phyloP scores from a whole-genome alignment of 768 basidiomycete genomes.

The Pleurotus giganteus region DNA sequence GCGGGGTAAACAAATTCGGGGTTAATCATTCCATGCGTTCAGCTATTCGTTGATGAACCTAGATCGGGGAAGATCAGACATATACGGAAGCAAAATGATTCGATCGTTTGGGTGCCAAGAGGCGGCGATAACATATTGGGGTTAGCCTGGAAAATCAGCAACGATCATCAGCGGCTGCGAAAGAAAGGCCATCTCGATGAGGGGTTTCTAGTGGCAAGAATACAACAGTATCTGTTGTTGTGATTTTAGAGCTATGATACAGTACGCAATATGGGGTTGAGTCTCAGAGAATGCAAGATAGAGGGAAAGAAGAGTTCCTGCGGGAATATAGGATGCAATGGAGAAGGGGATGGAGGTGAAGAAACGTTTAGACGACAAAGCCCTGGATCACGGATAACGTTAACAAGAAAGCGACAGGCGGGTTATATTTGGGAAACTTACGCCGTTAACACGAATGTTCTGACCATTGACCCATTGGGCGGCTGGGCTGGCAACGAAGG shows the following conservation, averaged over 20 bases:
- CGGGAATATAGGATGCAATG: not conserved
- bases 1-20: not conserved
- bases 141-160: not conserved
- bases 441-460: constrained; percentile 57
- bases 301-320: not conserved
- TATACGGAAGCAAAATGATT: not conserved
- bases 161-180: not conserved
- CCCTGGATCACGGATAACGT: not conserved
- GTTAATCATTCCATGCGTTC: not conserved
- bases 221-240: too few relatives aligned
- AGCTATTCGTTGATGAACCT: not conserved
- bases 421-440: constrained; percentile 25
- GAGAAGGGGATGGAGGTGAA: not conserved
- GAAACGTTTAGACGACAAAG: not conserved
- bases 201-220: not conserved
- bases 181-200: not conserved
- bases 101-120: not conserved
- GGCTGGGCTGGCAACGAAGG: constrained; percentile 50
- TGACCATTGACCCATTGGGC: constrained; percentile 60
- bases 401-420: not conserved
- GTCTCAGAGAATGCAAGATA: not conserved
- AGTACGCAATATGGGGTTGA: too few relatives aligned
- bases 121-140: not conserved
- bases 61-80: constrained; percentile 2
- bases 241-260: too few relatives aligned